Evolutionary conservation across 805 yeast genomes (phyloP).

Genomic region (Yarrowia hollandica): DNA sequence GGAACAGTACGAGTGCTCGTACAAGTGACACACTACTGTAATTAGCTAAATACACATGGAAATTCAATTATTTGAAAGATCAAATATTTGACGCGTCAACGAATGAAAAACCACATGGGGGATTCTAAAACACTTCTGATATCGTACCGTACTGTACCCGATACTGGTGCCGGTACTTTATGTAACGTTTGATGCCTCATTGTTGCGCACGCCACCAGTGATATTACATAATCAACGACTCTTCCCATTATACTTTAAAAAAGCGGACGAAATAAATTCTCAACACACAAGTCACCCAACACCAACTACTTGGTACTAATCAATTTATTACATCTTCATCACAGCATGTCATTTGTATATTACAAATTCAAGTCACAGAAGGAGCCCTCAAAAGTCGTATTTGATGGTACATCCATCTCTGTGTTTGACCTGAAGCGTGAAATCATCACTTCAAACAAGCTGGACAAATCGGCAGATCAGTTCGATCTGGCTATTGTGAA

Average conservation of each 20-base stretch:
- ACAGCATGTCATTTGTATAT: constrained; percentile 64
- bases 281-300: neutral
- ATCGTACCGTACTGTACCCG: too few relatives aligned
- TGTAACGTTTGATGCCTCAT: constrained; percentile 3
- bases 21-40: too few relatives aligned
- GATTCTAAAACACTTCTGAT: too few relatives aligned
- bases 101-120: too few relatives aligned
- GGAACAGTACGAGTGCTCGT: too few relatives aligned
- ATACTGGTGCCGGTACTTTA: too few relatives aligned
- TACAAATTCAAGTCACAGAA: constrained; percentile 84
- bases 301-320: constrained; percentile 13
- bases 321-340: constrained; percentile 15
- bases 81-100: too few relatives aligned
- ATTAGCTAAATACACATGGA: too few relatives aligned
- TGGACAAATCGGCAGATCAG: constrained; percentile 74
- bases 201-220: neutral
- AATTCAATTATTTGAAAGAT: too few relatives aligned
- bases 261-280: neutral
- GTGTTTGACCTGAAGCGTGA: constrained; percentile 94
- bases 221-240: constrained; percentile 8
- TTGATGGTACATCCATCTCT: constrained; percentile 96
- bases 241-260: neutral
- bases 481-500: constrained; percentile 74
- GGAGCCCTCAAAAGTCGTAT: constrained; percentile 71
- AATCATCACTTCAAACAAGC: constrained; percentile 73